These are phyloP conservation scores for Boechera stricta DNA, from an alignment of 345 rosid genomes.

Conservation along the genomic window DNA sequence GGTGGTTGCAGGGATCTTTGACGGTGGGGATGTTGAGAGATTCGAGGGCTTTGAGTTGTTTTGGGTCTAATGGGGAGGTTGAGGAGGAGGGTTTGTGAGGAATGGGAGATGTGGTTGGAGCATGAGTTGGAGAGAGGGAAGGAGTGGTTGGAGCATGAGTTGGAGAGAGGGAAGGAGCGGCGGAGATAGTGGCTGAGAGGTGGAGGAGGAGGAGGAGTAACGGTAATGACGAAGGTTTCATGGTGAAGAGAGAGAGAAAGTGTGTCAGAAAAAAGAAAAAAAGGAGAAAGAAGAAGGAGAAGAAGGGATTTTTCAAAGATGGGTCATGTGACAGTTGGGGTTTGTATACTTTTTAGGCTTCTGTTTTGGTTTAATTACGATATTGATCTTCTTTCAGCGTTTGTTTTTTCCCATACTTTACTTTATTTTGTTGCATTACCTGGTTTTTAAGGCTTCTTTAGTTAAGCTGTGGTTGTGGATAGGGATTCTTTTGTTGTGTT, in stretches of 20 bases:
- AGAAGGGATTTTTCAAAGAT: conserved; percentile 44
- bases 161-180: conserved; percentile 49
- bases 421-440: conserved; percentile 14
- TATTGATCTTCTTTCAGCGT: conserved; percentile 8
- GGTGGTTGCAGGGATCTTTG: conserved; percentile 73
- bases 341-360: conserved; percentile 25
- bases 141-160: conserved; percentile 38
- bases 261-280: conserved; percentile 35
- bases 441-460: not conserved
- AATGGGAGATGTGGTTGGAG: conserved; percentile 38
- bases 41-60: conserved; percentile 73
- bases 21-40: conserved; percentile 73
- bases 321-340: conserved; percentile 50
- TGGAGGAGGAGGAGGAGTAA: conserved; percentile 43
- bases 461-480: not conserved
- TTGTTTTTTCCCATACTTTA: not conserved
- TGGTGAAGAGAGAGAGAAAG: conserved; percentile 43
- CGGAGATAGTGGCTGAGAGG: conserved; percentile 34
- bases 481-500: not conserved
- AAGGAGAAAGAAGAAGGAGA: conserved; percentile 10
- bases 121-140: conserved; percentile 40
- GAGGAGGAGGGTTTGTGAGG: conserved; percentile 33
- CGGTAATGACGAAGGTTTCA: conserved; percentile 52
- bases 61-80: conserved; percentile 72
- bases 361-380: conserved; percentile 30